Percentiles rank a stretch among this genome's conserved stretches.
Evolutionary conservation across 2,329 filamentous ascomycete species (phyloP).

Genomic region (Pseudovirgaria hyperparasitica): DNA sequence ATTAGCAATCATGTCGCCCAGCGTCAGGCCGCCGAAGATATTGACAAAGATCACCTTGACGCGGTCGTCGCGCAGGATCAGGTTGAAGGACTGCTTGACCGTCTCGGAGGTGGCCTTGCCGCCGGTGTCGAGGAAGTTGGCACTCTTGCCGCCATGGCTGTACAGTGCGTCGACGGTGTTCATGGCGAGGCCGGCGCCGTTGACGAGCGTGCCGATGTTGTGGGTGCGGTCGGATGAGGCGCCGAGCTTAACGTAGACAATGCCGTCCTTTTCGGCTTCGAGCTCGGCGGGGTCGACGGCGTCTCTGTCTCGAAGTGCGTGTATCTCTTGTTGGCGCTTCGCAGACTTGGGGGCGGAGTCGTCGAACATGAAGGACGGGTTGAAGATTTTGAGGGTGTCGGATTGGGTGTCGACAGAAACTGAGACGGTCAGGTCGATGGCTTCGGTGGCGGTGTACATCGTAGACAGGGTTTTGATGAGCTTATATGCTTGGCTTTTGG

Average conservation of each 20-base stretch:
- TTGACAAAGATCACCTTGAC: conserved; percentile 64
- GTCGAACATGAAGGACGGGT: conserved; percentile 52
- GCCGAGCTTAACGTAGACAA: conserved; percentile 60
- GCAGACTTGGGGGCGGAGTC: conserved; percentile 54
- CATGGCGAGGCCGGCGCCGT: conserved; percentile 83
- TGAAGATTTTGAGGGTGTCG: conserved; percentile 37
- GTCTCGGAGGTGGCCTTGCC: conserved; percentile 77
- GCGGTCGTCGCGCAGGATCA: conserved; percentile 57
- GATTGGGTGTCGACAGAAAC: conserved; percentile 27
- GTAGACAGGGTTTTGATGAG: conserved; percentile 43
- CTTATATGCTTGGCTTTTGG: conserved; percentile 31
- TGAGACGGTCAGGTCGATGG: conserved; percentile 44
- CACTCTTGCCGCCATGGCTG: conserved; percentile 47
- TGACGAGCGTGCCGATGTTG: conserved; percentile 72
- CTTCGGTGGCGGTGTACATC: conserved; percentile 53
- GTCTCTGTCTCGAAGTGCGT: conserved; percentile 40
- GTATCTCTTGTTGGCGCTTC: conserved; percentile 48
- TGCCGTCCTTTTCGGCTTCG: conserved; percentile 55
- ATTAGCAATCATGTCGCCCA: conserved; percentile 70
- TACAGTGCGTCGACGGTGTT: conserved; percentile 71
- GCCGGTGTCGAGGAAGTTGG: conserved; percentile 83
- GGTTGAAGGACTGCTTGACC: conserved; percentile 62
- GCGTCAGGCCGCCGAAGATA: conserved; percentile 57
- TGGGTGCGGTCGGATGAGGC: conserved; percentile 16
- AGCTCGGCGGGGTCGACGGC: conserved; percentile 44